Evolutionary conservation across 116 monocot genomes (phyloP).

Genomic region (Trichopus zeylanicus): DNA sequence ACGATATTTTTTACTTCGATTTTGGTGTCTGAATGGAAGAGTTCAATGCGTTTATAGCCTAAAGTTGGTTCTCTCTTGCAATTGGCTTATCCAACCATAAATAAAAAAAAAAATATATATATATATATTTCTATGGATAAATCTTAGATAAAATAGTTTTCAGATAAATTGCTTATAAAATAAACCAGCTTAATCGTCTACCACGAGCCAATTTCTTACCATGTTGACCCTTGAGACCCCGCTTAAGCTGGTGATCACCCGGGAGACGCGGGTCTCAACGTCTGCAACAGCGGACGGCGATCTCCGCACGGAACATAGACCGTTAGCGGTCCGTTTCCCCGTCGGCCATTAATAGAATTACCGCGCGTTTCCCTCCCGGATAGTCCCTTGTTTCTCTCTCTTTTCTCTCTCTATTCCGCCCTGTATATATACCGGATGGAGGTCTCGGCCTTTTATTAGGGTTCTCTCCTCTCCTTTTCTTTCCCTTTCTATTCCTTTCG

Average conservation of each 20-base stretch:
- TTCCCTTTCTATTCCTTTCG: background rate
- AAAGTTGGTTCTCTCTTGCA: no score
- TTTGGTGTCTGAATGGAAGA: no score
- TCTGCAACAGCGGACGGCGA: background rate
- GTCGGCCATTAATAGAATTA: background rate
- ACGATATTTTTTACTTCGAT: no score
- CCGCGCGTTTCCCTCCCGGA: background rate
- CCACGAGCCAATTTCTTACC: no score
- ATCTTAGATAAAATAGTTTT: no score
- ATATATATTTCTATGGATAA: no score
- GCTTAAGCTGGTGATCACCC: background rate
- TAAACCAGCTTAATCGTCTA: no score
- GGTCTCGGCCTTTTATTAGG: background rate
- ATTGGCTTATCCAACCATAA: no score
- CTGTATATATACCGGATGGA: background rate
- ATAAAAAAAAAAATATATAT: no score
- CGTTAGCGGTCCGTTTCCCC: background rate
- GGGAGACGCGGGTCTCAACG: background rate
- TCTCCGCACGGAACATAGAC: background rate
- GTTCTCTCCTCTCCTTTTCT: background rate
- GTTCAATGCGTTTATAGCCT: no score
- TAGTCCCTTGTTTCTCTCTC: background rate
- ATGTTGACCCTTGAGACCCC: constrained; percentile 1
- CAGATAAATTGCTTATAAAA: no score
- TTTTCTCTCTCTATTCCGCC: constrained; percentile 3